Conservation (phyloP, 2,329 filamentous ascomycete species). For the Trichoderma afroharzianum region DNA sequence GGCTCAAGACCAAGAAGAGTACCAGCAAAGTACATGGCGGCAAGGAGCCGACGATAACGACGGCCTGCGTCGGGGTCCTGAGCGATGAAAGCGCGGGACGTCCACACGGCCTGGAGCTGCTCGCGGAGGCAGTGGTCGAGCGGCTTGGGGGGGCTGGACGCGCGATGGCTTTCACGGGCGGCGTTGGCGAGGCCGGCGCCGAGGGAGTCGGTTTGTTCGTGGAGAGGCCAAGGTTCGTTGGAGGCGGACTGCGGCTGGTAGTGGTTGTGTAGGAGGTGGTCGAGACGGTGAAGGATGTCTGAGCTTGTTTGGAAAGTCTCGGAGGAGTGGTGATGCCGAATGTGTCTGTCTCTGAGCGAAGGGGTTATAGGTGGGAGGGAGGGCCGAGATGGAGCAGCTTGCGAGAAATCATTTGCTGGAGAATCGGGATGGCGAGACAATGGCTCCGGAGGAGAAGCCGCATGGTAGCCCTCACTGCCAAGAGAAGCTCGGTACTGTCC, state of each 20-base stretch:
- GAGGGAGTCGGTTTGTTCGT: background rate
- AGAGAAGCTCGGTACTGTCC: background rate
- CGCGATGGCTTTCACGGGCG: background rate
- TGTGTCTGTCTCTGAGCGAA: background rate
- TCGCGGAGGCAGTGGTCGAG: slow-evolving; percentile 13
- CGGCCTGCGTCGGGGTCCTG: background rate
- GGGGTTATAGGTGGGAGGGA: background rate
- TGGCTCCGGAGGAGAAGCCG: background rate
- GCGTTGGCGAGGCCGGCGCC: background rate
- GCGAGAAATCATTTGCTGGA: background rate
- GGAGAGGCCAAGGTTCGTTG: background rate
- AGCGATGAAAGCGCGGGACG: background rate
- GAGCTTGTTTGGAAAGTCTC: background rate
- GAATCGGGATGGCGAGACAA: background rate
- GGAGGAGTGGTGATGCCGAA: background rate
- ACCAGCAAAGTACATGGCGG: slow-evolving; percentile 8
- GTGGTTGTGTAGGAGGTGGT: background rate
- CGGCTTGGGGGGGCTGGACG: background rate
- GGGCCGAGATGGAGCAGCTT: background rate
- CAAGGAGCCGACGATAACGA: slow-evolving; percentile 1
- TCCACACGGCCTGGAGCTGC: slow-evolving; percentile 1
- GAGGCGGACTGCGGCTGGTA: background rate
- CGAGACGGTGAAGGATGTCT: background rate
- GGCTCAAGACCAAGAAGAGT: background rate
- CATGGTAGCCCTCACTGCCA: background rate